Conservation (phyloP, 805 yeast species). For the Suhomyces prunicola region DNA sequence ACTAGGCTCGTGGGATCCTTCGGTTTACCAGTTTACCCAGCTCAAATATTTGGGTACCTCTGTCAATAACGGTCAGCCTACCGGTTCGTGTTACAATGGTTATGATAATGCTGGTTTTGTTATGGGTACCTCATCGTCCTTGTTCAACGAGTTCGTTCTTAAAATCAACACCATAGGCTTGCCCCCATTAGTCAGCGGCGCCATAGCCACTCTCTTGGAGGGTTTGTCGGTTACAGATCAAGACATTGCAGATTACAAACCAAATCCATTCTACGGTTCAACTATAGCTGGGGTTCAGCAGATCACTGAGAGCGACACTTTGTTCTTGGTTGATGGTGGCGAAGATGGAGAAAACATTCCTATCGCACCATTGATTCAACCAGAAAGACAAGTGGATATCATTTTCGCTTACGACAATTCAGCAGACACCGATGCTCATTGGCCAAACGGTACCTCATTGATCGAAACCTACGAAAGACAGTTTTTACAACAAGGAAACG, state of each 20-base stretch:
- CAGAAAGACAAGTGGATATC: conserved; percentile 58
- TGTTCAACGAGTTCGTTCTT: conserved; percentile 23
- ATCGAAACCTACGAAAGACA: conserved; percentile 58
- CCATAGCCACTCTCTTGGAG: conserved; percentile 21
- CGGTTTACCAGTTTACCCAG: conserved; percentile 20
- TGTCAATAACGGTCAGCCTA: conserved; percentile 15
- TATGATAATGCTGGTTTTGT: conserved; percentile 26
- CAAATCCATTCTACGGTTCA: conserved; percentile 43
- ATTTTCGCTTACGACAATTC: conserved; percentile 66
- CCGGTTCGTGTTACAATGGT: conserved; percentile 20
- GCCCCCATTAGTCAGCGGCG: conserved; percentile 14
- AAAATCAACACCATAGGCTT: conserved; percentile 15
- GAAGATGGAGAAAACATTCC: conserved; percentile 75
- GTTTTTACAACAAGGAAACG: conserved; percentile 31
- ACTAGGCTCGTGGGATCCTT: conserved; percentile 29
- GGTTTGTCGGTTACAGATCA: conserved; percentile 45
- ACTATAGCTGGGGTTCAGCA: conserved; percentile 27
- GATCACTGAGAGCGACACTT: conserved; percentile 38
- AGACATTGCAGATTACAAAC: conserved; percentile 19
- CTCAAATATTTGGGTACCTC: conserved; percentile 24
- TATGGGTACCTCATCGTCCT: conserved; percentile 24
- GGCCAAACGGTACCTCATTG: conserved; percentile 71
- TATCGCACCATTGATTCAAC: conserved; percentile 58
- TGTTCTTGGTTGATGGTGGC: conserved; percentile 75
- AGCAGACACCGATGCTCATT: conserved; percentile 54